Evolutionary conservation across 140 eudicot species (phyloP).

Genomic region (Oenanthe javanica): DNA sequence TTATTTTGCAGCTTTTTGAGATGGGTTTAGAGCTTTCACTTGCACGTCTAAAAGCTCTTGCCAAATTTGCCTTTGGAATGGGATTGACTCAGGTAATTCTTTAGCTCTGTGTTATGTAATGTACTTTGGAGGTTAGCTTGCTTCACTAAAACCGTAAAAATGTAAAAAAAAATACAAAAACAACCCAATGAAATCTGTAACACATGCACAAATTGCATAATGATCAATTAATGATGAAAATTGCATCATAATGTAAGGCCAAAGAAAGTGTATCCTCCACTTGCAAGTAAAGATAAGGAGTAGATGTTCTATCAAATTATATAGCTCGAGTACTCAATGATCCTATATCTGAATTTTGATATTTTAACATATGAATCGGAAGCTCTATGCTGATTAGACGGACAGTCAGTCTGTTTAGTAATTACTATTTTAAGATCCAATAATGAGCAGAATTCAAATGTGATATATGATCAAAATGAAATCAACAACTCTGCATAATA

Average conservation of each 20-base stretch:
- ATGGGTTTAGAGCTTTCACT: slow-evolving; percentile 97
- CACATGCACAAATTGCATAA: not conserved
- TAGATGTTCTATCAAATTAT: not conserved
- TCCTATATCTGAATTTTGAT: not conserved
- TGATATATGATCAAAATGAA: not conserved
- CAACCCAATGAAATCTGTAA: not conserved
- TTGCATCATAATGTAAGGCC: not conserved
- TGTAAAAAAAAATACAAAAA: not conserved
- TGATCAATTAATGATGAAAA: not conserved
- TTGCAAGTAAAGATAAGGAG: not conserved
- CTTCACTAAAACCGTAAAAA: not conserved
- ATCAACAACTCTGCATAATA: not conserved
- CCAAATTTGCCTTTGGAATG: slow-evolving; percentile 91
- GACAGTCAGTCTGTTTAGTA: not conserved
- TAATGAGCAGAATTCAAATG: not conserved
- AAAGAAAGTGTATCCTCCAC: not conserved
- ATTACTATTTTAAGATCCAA: not conserved
- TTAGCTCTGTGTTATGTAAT: not conserved
- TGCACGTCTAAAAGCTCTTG: slow-evolving; percentile 91
- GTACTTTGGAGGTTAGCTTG: not conserved
- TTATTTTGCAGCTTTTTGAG: slow-evolving; percentile 76
- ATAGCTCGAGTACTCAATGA: not conserved
- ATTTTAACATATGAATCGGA: not conserved
- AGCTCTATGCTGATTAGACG: not conserved
- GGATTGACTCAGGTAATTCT: slow-evolving; percentile 74